Evolutionary conservation across 441 rosid species (phyloP).

Genomic region (Pelargonium cotyledonis): DNA sequence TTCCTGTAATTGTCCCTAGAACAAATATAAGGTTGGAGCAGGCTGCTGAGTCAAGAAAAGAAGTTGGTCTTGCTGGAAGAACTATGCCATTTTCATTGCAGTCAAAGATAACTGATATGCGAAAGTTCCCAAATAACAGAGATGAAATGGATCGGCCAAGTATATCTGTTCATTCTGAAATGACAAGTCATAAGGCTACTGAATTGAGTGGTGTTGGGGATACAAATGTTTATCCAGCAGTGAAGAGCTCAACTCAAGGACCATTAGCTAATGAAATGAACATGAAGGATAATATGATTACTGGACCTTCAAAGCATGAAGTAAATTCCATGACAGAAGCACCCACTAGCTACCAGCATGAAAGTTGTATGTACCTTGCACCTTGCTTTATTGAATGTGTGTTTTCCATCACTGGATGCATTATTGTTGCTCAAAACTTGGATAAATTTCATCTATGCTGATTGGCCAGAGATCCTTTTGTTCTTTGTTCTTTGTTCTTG

Average conservation of each 20-base stretch:
- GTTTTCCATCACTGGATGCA: neutral
- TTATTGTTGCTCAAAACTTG: neutral
- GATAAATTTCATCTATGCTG: neutral
- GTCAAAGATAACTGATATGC: conserved; percentile 59
- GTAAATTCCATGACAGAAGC: conserved; percentile 43
- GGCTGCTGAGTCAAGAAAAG: conserved; percentile 63
- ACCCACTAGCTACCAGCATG: conserved; percentile 45
- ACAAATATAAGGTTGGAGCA: conserved; percentile 49
- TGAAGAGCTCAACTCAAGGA: conserved; percentile 42
- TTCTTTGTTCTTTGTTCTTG: neutral
- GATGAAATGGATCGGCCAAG: conserved; percentile 58
- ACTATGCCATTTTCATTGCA: conserved; percentile 98
- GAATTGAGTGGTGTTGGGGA: conserved; percentile 36
- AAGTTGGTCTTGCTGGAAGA: conserved; percentile 72
- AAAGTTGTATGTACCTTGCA: conserved; percentile 47
- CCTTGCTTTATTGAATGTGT: neutral
- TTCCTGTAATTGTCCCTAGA: conserved; percentile 81
- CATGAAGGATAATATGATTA: conserved; percentile 45
- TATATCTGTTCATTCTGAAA: conserved; percentile 38
- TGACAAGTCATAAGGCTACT: conserved; percentile 36
- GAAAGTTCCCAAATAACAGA: conserved; percentile 48
- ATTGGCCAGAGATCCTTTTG: neutral
- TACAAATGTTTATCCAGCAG: conserved; percentile 36
- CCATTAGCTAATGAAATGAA: conserved; percentile 46
- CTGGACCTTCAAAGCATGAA: conserved; percentile 41